phyloP scores from a whole-genome alignment of 1,139 yeast species.

The Taiozyma sp. region DNA sequence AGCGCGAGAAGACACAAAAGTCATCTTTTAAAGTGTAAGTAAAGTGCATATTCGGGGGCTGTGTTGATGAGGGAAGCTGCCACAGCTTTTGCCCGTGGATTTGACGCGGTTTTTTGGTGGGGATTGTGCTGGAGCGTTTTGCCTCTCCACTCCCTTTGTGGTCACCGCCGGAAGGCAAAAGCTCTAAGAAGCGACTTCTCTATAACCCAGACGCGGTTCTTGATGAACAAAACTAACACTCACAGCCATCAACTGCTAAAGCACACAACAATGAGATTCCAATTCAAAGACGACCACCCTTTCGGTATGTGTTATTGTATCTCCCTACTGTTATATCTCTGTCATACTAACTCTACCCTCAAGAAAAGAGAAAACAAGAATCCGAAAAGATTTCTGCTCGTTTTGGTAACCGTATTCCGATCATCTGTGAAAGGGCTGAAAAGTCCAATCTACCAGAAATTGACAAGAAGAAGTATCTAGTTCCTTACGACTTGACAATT shows the following conservation, averaged over 20 bases:
- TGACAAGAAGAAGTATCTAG: conserved; percentile 94
- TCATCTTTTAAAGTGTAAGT: not conserved
- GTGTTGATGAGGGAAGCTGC: not conserved
- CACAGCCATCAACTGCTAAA: not conserved
- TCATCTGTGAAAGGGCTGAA: conserved; percentile 95
- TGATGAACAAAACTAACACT: not conserved
- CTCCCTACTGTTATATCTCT: not conserved
- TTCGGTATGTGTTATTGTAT: conserved; percentile 51
- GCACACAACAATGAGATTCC: conserved; percentile 61
- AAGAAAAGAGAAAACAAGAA: conserved; percentile 94
- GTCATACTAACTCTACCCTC: conserved; percentile 15
- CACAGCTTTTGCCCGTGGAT: not conserved
- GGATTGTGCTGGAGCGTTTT: not conserved
- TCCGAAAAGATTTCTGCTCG: conserved; percentile 88
- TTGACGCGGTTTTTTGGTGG: not conserved
- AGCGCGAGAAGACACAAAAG: not conserved
- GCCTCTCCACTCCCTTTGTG: not conserved
- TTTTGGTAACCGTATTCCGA: conserved; percentile 91
- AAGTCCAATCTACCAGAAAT: conserved; percentile 94
- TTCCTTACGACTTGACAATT: conserved; percentile 93
- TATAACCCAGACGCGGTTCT: not conserved
- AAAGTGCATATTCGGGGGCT: not conserved
- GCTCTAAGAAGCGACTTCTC: not conserved
- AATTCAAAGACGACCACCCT: conserved; percentile 89
- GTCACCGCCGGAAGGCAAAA: not conserved